phyloP scores from a whole-genome alignment of 306 rosid species.

The Glycyrrhiza uralensis region DNA sequence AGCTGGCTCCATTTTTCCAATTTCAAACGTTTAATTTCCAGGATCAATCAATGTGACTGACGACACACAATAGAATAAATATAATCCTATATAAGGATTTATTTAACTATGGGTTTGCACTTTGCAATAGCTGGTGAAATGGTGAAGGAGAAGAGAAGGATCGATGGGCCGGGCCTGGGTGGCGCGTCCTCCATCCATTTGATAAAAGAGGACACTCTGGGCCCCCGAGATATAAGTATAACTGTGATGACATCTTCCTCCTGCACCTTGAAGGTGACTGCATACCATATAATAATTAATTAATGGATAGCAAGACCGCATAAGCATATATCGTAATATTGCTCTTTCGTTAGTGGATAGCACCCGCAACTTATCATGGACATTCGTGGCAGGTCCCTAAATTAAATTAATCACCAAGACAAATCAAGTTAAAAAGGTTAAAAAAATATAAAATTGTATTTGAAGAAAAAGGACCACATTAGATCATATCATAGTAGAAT shows the following conservation, averaged over 20 bases:
- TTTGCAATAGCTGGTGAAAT: not conserved
- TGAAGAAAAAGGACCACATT: not conserved
- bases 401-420: not conserved
- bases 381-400: not conserved
- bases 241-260: conserved; percentile 14
- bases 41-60: not conserved
- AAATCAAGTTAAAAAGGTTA: not conserved
- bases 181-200: not conserved
- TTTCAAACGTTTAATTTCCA: not conserved
- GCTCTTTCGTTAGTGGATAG: conserved; percentile 22
- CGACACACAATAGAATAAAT: not conserved
- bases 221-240: not conserved
- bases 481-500: not conserved
- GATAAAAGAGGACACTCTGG: not conserved
- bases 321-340: conserved; percentile 2
- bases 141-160: not conserved
- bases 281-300: no score
- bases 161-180: not conserved
- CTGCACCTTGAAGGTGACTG: not conserved
- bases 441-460: not conserved
- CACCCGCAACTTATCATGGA: conserved; percentile 12
- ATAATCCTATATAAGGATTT: not conserved
- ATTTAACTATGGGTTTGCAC: not conserved
- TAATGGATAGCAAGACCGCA: not conserved
- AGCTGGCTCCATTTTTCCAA: not conserved